These are phyloP conservation scores for Acacia pycnantha DNA, from an alignment of 331 rosid species.

Conservation along the genomic window DNA sequence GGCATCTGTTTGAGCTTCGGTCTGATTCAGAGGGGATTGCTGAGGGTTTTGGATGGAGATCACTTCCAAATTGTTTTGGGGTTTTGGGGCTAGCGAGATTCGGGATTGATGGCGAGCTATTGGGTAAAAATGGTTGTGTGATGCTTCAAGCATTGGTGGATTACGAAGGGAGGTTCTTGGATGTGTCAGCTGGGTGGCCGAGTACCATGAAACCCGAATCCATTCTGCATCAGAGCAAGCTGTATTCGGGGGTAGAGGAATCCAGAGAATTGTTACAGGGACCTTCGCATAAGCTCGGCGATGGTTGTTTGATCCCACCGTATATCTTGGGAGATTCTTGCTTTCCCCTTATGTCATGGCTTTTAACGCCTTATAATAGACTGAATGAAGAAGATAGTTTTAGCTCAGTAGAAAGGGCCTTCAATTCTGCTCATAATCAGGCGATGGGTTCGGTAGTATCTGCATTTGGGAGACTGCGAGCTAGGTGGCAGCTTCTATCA, in stretches of 20 bases:
- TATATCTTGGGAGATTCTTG: conserved; percentile 75
- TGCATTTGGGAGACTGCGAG: conserved; percentile 54
- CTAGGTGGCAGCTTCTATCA: conserved; percentile 64
- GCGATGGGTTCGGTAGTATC: conserved; percentile 55
- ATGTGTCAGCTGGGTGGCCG: conserved; percentile 92
- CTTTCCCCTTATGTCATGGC: conserved; percentile 86
- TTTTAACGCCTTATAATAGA: conserved; percentile 70
- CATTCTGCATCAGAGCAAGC: conserved; percentile 66
- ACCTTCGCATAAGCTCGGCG: conserved; percentile 43
- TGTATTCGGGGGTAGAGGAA: conserved; percentile 57
- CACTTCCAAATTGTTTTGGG: conserved; percentile 82
- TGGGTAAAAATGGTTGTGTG: conserved; percentile 47
- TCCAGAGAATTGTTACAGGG: conserved; percentile 66
- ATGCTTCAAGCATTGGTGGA: conserved; percentile 80
- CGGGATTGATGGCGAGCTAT: conserved; percentile 33
- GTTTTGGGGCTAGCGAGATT: conserved; percentile 60
- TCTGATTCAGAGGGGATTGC: conserved; percentile 43
- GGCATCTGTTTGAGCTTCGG: conserved; percentile 60
- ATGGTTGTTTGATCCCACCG: conserved; percentile 60
- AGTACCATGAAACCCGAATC: conserved; percentile 53
- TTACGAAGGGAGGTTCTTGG: conserved; percentile 69
- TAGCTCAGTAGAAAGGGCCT: conserved; percentile 49
- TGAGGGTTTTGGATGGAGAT: conserved; percentile 61
- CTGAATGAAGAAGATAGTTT: conserved; percentile 55
- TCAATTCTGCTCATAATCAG: conserved; percentile 49